Base-by-base conservation (phyloP, 345 rosid species). In the Aquilaria malaccensis region DNA sequence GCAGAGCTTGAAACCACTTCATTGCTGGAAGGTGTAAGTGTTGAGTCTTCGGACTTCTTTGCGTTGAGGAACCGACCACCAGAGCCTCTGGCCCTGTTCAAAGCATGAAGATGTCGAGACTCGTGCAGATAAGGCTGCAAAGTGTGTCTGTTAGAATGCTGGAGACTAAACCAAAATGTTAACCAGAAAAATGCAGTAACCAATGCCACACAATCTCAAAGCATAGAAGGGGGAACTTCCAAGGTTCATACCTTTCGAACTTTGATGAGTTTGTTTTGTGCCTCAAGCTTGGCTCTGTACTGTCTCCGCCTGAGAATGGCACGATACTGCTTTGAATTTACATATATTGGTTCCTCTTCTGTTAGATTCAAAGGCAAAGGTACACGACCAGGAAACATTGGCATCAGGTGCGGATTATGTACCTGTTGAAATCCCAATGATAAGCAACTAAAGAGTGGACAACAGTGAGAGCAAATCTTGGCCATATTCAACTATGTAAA, bases 51-150 rank as follows among this genome's bases (percentile, higher is more conserved):
- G 46, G 63, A 75, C 71, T 79, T 73, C 71, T 83, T 85, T 11
- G 70, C 59, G 72, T 84, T 81, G 63, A 91, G 87, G 68, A 91
- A 91, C 33, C 92, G 86, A 30, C 95, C 98, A 30, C 98, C 88
- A 1, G 86, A 77, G 50, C 98, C 98, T 64, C 96, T 83, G 4
- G 89, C 85, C 71, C 96, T 81, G 70, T 81, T 80, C 30, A 86
- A 67, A 48, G 98, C 98, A 70, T 91, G 98, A 59, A 72, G 71
- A 71, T 91, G 98, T 51, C 98, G 83, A 64, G 98, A 88, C 74
- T 91, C 92, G 0, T 88, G 98, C 62, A 91, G 91, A 67, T 91
- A 91, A 0, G 86, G 94, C 96, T 91, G 80, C 74, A 72, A 47
- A n/a, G 45, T 49, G 3, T 57, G 60, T 55, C 33, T 15, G 52